Conservation (phyloP, 164 flowering plant species). For the Tetrastigma voinierianum region DNA sequence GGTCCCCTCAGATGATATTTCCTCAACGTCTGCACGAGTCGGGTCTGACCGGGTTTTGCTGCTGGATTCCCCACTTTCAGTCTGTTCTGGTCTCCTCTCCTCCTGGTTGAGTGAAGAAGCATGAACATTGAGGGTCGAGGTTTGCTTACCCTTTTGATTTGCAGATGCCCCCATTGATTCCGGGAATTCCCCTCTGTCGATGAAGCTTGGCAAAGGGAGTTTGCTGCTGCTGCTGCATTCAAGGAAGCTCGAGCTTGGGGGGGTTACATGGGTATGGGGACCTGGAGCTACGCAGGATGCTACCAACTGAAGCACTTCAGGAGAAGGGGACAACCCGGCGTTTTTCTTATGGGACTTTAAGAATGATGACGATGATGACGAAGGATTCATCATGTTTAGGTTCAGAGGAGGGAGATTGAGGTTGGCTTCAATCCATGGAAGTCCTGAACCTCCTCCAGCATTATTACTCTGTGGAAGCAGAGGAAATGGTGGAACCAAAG, state of each 20-base stretch:
- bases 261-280: slow-evolving; percentile 23
- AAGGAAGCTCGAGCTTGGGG: slow-evolving; percentile 28
- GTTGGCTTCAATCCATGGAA: slow-evolving; percentile 36
- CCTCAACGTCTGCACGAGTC: slow-evolving; percentile 30
- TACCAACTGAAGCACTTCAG: slow-evolving; percentile 62
- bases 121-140: slow-evolving; percentile 12
- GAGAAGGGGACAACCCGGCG: slow-evolving; percentile 54
- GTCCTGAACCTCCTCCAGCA: slow-evolving; percentile 22
- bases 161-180: slow-evolving; percentile 22
- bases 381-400: slow-evolving; percentile 25
- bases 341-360: slow-evolving; percentile 28
- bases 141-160: slow-evolving; percentile 23
- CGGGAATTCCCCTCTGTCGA: slow-evolving; percentile 17
- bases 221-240: too few relatives aligned
- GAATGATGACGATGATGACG: slow-evolving; percentile 29
- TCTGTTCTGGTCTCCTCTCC: slow-evolving; percentile 15
- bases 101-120: slow-evolving; percentile 16
- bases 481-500: slow-evolving; percentile 28
- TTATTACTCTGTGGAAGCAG: slow-evolving; percentile 22
- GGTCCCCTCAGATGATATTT: slow-evolving; percentile 61
- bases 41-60: slow-evolving; percentile 53
- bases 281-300: slow-evolving; percentile 65
- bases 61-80: slow-evolving; percentile 52
- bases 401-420: slow-evolving; percentile 31
- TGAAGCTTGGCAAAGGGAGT: slow-evolving; percentile 25